A percentile compares a stretch with the other conserved stretches of the same genome.
Evolutionary conservation across 192 early-diverging fungal genomes (phyloP).

Genomic region (Gigaspora rosea): DNA sequence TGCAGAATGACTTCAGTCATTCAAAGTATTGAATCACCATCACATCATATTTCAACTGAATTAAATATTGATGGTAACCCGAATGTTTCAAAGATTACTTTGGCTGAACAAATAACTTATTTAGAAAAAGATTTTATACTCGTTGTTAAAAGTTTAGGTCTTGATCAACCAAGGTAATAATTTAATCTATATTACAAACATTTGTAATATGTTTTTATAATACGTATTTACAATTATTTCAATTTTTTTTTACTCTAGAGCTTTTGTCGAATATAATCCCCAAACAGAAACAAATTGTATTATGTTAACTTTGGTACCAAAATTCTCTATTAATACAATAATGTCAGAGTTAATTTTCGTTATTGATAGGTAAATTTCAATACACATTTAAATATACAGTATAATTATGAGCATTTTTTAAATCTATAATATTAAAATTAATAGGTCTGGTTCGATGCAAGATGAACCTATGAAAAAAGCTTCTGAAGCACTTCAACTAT

Average conservation of each 20-base stretch:
- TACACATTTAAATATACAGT: background rate
- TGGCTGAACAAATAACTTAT: background rate
- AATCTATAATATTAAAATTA: background rate
- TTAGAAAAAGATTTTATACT: conserved; percentile 49
- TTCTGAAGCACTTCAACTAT: no score
- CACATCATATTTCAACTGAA: conserved; percentile 44
- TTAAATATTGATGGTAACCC: conserved; percentile 26
- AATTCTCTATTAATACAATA: conserved; percentile 33
- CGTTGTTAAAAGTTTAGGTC: conserved; percentile 35
- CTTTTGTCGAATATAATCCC: conserved; percentile 42
- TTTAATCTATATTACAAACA: background rate
- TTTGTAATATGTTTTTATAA: background rate
- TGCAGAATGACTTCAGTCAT: conserved; percentile 37
- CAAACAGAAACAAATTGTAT: conserved; percentile 34
- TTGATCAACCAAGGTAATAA: conserved; percentile 39
- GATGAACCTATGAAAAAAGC: conserved; percentile 38
- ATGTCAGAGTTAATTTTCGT: conserved; percentile 46
- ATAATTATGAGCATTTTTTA: background rate
- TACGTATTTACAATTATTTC: background rate
- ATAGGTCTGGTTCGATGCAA: conserved; percentile 56
- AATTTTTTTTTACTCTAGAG: background rate
- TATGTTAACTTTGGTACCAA: conserved; percentile 48
- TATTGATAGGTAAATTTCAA: conserved; percentile 39
- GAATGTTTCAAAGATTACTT: conserved; percentile 20
- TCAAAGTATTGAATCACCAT: conserved; percentile 44